Base-by-base conservation (phyloP, 345 rosid genomes). In the Hibiscus syriacus region DNA sequence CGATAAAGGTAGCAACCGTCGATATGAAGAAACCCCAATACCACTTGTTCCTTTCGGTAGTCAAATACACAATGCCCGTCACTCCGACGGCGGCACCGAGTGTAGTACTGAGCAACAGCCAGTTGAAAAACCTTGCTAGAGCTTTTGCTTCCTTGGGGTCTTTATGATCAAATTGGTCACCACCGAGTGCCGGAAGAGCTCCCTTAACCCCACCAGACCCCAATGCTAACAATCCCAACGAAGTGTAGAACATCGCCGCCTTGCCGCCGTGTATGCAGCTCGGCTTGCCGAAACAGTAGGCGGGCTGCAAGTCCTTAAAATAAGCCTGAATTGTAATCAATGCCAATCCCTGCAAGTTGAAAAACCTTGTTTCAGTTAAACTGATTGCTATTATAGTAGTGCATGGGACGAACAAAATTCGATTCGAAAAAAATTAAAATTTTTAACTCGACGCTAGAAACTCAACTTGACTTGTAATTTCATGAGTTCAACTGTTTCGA, bases 311-410 rank as follows among this genome's bases (percentile, higher is more conserved):
- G 12, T 57, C 11, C 13, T 78, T 52, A 16, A 72, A 58, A 32
- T 64, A 26, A 3, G 87, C 92, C 72, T 87, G 87, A 53, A 85
- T 70, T 22, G 87, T 79, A 41, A 87, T 5, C 80, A 81, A 9
- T 71, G 82, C 79, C 66, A 83, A 11, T 1, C 74, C 87, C 89
- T 86, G 67, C 30, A 57, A 50, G 22, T 22, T 0, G 39, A 9
- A 56, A 65, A 65, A 12, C 34, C 55, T 61, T 2, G 3, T 30
- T 5, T 66, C 22, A 54, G 26, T 65, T 46, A 26, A 27, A 9
- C 38, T 16, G 7, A 16, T 57, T 7, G 38, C n/a, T n/a, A n/a
- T n/a, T n/a, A n/a, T n/a, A n/a, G n/a, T n/a, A n/a, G n/a, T n/a
- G n/a, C n/a, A n/a, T n/a, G n/a, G n/a, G n/a, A n/a, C n/a, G n/a